These are phyloP conservation scores for Monosporascus cannonballus DNA, from an alignment of 2,329 filamentous ascomycete genomes.

Conservation along the genomic window DNA sequence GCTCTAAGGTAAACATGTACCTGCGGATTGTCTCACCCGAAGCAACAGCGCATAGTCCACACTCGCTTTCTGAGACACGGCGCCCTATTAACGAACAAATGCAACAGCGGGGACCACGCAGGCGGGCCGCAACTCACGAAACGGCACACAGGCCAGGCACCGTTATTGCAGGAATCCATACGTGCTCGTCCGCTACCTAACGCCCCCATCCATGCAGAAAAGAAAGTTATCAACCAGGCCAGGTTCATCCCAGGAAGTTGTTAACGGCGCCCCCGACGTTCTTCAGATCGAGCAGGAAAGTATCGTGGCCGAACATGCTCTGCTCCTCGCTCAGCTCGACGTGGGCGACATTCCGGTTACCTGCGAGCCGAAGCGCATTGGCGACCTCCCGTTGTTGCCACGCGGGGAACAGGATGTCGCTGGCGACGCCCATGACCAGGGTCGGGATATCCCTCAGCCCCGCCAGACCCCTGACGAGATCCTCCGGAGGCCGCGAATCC, in stretches of 20 bases:
- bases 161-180: background rate
- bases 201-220: background rate
- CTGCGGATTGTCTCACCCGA: too few species aligned
- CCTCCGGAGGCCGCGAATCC: conserved; percentile 58
- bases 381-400: conserved; percentile 98
- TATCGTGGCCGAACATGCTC: conserved; percentile 94
- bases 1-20: too few species aligned
- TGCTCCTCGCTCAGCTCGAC: conserved; percentile 90
- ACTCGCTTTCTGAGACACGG: too few species aligned
- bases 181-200: too few species aligned
- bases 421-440: conserved; percentile 88
- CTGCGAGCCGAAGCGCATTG: conserved; percentile 67
- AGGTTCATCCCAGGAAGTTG: conserved; percentile 61
- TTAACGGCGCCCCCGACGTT: conserved; percentile 82
- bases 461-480: conserved; percentile 71
- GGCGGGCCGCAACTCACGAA: too few species aligned
- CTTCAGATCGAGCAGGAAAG: conserved; percentile 86
- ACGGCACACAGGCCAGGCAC: too few species aligned
- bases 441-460: conserved; percentile 70
- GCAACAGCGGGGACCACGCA: too few species aligned
- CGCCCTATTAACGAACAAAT: too few species aligned
- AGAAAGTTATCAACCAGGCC: too few species aligned
- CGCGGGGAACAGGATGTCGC: conserved; percentile 92
- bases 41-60: too few species aligned
- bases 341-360: conserved; percentile 78